phyloP scores from a whole-genome alignment of 495 filamentous ascomycete genomes.

The Choiromyces venosus region DNA sequence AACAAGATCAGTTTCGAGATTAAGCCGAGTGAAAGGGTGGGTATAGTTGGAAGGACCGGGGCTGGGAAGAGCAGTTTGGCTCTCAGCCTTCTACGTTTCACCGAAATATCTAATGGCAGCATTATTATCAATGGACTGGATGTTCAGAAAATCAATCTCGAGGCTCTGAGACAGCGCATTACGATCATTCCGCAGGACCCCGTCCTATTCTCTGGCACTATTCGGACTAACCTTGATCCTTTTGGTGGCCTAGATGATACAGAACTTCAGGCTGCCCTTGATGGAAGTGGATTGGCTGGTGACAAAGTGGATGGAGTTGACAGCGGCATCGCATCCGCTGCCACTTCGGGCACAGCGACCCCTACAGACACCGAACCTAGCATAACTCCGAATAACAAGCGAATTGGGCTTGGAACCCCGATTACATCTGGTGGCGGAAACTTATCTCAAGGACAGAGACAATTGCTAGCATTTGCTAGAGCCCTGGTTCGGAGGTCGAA shows the following conservation, averaged over 20 bases:
- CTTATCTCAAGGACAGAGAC: slow-evolving; percentile 34
- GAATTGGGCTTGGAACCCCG: slow-evolving; percentile 28
- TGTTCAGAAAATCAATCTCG: slow-evolving; percentile 48
- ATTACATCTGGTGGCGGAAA: slow-evolving; percentile 30
- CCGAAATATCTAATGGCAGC: slow-evolving; percentile 46
- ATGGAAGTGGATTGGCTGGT: slow-evolving; percentile 22
- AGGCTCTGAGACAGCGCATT: slow-evolving; percentile 48
- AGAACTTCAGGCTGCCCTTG: slow-evolving; percentile 31
- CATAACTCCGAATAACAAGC: slow-evolving; percentile 15
- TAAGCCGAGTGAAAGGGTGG: slow-evolving; percentile 45
- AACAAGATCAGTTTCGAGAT: slow-evolving; percentile 46
- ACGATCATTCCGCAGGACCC: slow-evolving; percentile 55
- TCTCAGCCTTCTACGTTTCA: slow-evolving; percentile 50
- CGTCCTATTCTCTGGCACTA: slow-evolving; percentile 51
- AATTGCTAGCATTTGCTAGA: slow-evolving; percentile 33
- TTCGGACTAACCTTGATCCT: slow-evolving; percentile 51
- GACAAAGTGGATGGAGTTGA: slow-evolving; percentile 8
- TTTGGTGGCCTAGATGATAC: slow-evolving; percentile 39
- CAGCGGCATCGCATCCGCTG: slow-evolving; percentile 1
- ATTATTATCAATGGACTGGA: slow-evolving; percentile 52
- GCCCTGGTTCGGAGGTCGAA: slow-evolving; percentile 33
- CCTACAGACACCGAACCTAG: slow-evolving; percentile 6
- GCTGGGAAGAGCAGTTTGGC: slow-evolving; percentile 46
- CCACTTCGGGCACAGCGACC: background rate
- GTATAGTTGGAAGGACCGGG: slow-evolving; percentile 53